Base-by-base conservation (phyloP, 805 yeast genomes). In the Teunomyces panamensis region DNA sequence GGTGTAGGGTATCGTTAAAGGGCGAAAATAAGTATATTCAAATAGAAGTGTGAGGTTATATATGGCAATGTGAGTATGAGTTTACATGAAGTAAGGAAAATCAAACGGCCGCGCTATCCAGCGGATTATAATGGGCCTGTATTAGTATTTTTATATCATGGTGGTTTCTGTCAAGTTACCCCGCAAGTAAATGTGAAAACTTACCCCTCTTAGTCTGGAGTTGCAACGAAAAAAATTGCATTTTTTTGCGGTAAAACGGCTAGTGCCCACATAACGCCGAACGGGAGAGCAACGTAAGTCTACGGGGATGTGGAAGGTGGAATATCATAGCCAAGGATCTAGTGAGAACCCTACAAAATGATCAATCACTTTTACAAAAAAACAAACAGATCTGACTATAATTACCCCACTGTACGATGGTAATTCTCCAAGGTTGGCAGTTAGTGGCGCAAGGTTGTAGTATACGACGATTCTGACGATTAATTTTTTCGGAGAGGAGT, bases 131-230 rank as follows among this genome's bases (percentile, higher is more conserved):
- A 13, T 26, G 41, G 41, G 41, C 29, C 13, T 16, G 7, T 11
- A 17, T 11, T 7, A 26, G 41, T 37, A 37, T 37, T 37, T 36
- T 37, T 37, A 37, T 37, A 37, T 26, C 30, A 16, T 24, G 20
- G 41, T 24, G 30, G 41, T 37, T 26, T 26, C 27, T 37, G 41
- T 37, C 41, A 37, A 37, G 39, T 37, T 42, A 42, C 44, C 44
- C 44, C 44, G 44, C 44, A 42, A 42, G 32, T 42, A 27, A 29
- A 30, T 14, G 44, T 42, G 36, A 30, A 54, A 49, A 13, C 14
- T 37, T 37, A 37, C 41, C 41, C 41, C 41, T 37, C 41, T 20
- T 37, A 30, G 41, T n/a, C 27, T 37, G 41, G 16, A 36, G 41
- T 20, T 37, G 41, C 41, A 37, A 37, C 41, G 41, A 13, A 37